Percentiles rank a stretch among this genome's conserved stretches.
These are phyloP conservation scores for Brassica cretica DNA, from an alignment of 345 rosid species.

Conservation along the genomic window DNA sequence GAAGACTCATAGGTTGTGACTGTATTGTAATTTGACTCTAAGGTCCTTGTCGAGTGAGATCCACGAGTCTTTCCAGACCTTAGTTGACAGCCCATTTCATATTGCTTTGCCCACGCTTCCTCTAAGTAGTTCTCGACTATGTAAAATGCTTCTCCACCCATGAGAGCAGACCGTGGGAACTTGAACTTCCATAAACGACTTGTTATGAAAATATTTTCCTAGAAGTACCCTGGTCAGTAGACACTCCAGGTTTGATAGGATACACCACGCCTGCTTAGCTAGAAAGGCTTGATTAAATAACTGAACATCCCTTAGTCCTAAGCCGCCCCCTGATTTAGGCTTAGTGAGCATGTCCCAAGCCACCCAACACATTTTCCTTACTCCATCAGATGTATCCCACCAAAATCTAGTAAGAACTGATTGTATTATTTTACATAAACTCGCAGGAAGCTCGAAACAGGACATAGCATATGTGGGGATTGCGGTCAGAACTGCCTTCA, in stretches of 20 bases:
- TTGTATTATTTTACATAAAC: neutral
- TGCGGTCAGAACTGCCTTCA: neutral
- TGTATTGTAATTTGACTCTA: too few relatives aligned
- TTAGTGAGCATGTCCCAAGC: neutral
- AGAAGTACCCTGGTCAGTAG: neutral
- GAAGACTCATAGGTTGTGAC: neutral
- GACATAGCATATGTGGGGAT: neutral
- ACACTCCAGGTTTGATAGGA: neutral
- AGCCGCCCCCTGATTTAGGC: neutral
- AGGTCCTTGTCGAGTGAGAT: too few relatives aligned
- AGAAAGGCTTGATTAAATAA: too few relatives aligned
- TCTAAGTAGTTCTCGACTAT: too few relatives aligned
- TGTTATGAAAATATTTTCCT: neutral
- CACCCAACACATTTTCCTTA: neutral
- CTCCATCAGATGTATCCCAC: neutral
- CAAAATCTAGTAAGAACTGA: neutral
- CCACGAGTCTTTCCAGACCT: too few relatives aligned
- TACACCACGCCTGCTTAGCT: too few relatives aligned
- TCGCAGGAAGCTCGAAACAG: neutral
- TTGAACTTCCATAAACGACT: too few relatives aligned
- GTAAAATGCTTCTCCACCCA: too few relatives aligned
- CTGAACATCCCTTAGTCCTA: neutral
- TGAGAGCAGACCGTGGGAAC: too few relatives aligned
- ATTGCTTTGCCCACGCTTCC: too few relatives aligned
- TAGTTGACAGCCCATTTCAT: too few relatives aligned